Percentiles rank a stretch among this genome's conserved stretches.
phyloP scores from a whole-genome alignment of 768 basidiomycete genomes.

The Leccinellum albellum region DNA sequence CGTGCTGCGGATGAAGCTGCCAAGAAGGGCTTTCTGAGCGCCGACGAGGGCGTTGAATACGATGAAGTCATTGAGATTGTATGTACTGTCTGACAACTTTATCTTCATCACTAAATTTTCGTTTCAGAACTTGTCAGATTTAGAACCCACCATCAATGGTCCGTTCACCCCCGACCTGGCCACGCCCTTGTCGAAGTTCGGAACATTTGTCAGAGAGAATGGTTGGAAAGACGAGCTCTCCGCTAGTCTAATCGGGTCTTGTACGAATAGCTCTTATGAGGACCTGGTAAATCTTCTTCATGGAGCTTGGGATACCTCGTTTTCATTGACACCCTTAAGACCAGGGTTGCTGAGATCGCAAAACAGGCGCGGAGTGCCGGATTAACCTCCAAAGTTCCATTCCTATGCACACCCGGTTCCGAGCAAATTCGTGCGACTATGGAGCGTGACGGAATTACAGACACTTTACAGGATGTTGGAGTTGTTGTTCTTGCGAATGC shows the following conservation, averaged over 20 bases:
- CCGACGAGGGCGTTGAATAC: conserved; percentile 88
- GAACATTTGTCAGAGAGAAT: conserved; percentile 70
- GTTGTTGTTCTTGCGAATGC: conserved; percentile 95
- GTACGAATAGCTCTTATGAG: conserved; percentile 98
- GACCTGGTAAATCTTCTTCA: conserved; percentile 61
- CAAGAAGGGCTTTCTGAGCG: conserved; percentile 65
- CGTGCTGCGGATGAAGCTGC: conserved; percentile 84
- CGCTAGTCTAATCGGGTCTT: conserved; percentile 93
- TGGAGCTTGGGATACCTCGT: background rate
- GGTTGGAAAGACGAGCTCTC: conserved; percentile 94
- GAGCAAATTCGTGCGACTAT: conserved; percentile 98
- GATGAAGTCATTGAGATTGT: conserved; percentile 95
- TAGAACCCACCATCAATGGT: conserved; percentile 93
- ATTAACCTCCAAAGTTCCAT: conserved; percentile 77
- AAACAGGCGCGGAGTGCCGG: conserved; percentile 84
- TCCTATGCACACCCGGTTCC: conserved; percentile 85
- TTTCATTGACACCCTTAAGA: conserved; percentile 42
- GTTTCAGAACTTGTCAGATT: conserved; percentile 72
- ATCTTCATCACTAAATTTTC: background rate
- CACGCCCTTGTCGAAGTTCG: conserved; percentile 90
- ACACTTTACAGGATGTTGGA: conserved; percentile 81
- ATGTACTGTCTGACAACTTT: conserved; percentile 24
- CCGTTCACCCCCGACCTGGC: conserved; percentile 97
- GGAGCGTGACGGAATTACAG: conserved; percentile 87
- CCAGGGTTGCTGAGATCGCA: conserved; percentile 87